Percentiles rank a stretch among this genome's conserved stretches.
These are phyloP conservation scores for Hypoxylon sp. DNA, from an alignment of 2,329 filamentous ascomycete genomes.

Conservation along the genomic window DNA sequence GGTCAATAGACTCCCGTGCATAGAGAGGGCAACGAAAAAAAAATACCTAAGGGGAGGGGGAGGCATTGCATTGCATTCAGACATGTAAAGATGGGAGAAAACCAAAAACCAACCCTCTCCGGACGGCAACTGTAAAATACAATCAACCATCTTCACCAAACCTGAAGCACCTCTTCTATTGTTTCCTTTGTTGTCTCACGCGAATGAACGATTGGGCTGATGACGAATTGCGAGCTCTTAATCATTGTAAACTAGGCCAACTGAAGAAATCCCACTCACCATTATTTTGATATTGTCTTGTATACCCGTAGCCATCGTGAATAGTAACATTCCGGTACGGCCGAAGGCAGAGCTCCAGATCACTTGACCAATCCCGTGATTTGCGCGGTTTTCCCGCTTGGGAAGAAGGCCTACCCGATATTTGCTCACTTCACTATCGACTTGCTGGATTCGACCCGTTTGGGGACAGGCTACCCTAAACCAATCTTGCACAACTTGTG, in stretches of 20 bases:
- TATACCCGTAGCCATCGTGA: constrained; percentile 34
- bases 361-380: constrained; percentile 39
- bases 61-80: constrained; percentile 54
- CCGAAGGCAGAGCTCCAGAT: constrained; percentile 24
- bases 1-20: constrained; percentile 50
- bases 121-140: constrained; percentile 48
- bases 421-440: neutral
- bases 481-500: constrained; percentile 25
- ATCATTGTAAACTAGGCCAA: constrained; percentile 20
- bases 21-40: constrained; percentile 44
- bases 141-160: constrained; percentile 47
- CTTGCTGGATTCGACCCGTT: neutral
- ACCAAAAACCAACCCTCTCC: constrained; percentile 35
- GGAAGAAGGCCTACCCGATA: constrained; percentile 7
- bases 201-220: constrained; percentile 19
- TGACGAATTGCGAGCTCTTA: constrained; percentile 18
- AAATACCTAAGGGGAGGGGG: constrained; percentile 44
- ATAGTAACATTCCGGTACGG: constrained; percentile 6
- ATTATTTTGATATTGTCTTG: constrained; percentile 3
- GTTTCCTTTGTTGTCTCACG: constrained; percentile 13
- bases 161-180: constrained; percentile 12
- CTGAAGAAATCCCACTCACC: constrained; percentile 41
- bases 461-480: constrained; percentile 8
- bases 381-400: constrained; percentile 43
- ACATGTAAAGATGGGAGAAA: constrained; percentile 55